phyloP scores from a whole-genome alignment of 2,329 filamentous ascomycete species.

The Rhytidhysteron rufulum region DNA sequence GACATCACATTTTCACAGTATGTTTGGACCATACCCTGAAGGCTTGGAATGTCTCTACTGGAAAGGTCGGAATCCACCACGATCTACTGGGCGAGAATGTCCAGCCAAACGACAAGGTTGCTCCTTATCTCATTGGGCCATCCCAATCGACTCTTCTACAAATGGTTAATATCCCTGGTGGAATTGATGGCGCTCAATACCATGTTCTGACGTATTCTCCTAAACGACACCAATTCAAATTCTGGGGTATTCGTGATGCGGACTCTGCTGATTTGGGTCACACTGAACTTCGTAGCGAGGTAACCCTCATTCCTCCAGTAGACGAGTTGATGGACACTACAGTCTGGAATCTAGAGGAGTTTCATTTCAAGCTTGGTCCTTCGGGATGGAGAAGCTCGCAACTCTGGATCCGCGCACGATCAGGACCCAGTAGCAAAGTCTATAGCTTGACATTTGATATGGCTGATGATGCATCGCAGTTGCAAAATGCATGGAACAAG shows the following conservation, averaged over 20 bases:
- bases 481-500: constrained; percentile 64
- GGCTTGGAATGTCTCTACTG: constrained; percentile 83
- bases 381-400: constrained; percentile 37
- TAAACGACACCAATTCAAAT: constrained; percentile 87
- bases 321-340: constrained; percentile 49
- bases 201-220: constrained; percentile 82
- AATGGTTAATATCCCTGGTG: constrained; percentile 58
- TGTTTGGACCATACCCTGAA: constrained; percentile 85
- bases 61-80: constrained; percentile 69
- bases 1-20: constrained; percentile 66
- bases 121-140: constrained; percentile 75
- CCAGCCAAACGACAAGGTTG: constrained; percentile 60
- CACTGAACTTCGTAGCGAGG: constrained; percentile 65
- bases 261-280: constrained; percentile 57
- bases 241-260: constrained; percentile 73
- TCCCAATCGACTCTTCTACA: constrained; percentile 73
- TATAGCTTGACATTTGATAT: constrained; percentile 70
- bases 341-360: constrained; percentile 50
- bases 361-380: constrained; percentile 37
- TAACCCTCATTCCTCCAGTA: constrained; percentile 60
- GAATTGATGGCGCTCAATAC: constrained; percentile 49
- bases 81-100: constrained; percentile 67
- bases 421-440: constrained; percentile 59
- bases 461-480: constrained; percentile 58
- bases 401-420: constrained; percentile 49